Evolutionary conservation across 495 filamentous ascomycete genomes (phyloP), one percentile per base, ranked within the genome.

Genomic region (Penicillium angulare): DNA sequence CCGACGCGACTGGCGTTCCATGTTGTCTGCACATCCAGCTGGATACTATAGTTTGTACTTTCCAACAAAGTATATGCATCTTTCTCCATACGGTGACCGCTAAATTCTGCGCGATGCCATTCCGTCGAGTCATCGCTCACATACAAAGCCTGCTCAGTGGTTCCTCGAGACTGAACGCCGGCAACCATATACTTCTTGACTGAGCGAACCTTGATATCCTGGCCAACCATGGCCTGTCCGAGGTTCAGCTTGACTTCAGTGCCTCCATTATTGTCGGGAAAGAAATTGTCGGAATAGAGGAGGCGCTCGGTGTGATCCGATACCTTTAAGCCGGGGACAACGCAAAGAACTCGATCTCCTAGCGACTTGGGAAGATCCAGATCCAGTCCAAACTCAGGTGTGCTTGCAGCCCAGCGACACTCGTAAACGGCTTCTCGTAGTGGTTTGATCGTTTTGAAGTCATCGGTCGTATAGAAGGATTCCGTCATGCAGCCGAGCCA

Each of bases 41-140:
- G 91, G 52, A 98, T 89, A 72, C 92, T 96, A 75, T 97, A 96
- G 56, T 95, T 89, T 15, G 93, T 97, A 53, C 89, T 92, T 70
- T 97, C 92, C 23, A 98, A 76, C 18, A 97, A 77, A 1, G 93
- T 98, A 63, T 97, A 98, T 12, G 89, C 90, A 59, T 93, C 82
- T 64, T 97, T 80, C 57, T 87, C 80, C 20, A 98, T 65, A 35
- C 83, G 85, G 63, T 92, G 88, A 24, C 82, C 80, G 24, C 86
- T 86, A 67, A 98, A 97, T 53, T 92, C 79, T 41, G 92, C 93
- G n/a, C 89, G 84, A 61, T 96, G 87, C 93, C 93, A 98, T 22
- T 77, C 85, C 24, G 76, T 71, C 22, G 89, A 82, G 63, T 98
- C 91, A 56, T 87, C 81, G 10, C 87, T 89, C 26, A 86, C 78